Conservation (phyloP, 2,329 filamentous ascomycete species). For the Trichoderma sp. region DNA sequence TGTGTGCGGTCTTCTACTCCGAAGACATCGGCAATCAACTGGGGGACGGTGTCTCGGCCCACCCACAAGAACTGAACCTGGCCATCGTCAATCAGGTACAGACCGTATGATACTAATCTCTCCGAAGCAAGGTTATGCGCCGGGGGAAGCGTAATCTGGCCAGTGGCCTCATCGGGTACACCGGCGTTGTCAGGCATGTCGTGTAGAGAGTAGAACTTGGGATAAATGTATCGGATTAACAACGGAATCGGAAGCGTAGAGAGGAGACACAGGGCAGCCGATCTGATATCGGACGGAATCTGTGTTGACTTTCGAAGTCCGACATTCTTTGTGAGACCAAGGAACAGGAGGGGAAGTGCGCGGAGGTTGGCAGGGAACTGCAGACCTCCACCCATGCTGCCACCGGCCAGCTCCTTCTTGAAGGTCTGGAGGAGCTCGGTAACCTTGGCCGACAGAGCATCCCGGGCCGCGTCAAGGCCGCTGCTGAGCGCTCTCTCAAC, state of each 20-base stretch:
- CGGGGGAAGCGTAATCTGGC: conserved; percentile 86
- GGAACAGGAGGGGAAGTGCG: conserved; percentile 84
- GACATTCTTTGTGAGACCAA: conserved; percentile 95
- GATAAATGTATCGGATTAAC: conserved; percentile 91
- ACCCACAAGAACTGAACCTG: conserved; percentile 98
- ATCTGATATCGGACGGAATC: conserved; percentile 91
- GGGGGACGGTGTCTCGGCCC: conserved; percentile 87
- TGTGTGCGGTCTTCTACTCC: conserved; percentile 81
- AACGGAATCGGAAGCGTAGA: conserved; percentile 90
- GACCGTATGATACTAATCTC: conserved; percentile 81
- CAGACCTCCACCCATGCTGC: conserved; percentile 91
- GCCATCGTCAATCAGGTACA: conserved; percentile 96
- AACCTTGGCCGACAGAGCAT: conserved; percentile 88
- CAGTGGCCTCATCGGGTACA: conserved; percentile 80
- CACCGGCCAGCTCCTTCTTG: conserved; percentile 93
- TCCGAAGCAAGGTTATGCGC: conserved; percentile 86
- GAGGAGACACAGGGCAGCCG: conserved; percentile 88
- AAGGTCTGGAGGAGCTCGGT: conserved; percentile 93
- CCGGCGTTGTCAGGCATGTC: conserved; percentile 97
- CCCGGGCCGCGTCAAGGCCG: conserved; percentile 86
- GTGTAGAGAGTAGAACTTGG: conserved; percentile 81
- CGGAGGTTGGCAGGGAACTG: conserved; percentile 94
- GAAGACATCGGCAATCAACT: conserved; percentile 88
- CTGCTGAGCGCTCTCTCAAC: conserved; percentile 86
- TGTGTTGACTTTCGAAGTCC: conserved; percentile 90